Base-by-base conservation (phyloP, 2,329 filamentous ascomycete genomes). In the Akanthomyces uredinophilus region DNA sequence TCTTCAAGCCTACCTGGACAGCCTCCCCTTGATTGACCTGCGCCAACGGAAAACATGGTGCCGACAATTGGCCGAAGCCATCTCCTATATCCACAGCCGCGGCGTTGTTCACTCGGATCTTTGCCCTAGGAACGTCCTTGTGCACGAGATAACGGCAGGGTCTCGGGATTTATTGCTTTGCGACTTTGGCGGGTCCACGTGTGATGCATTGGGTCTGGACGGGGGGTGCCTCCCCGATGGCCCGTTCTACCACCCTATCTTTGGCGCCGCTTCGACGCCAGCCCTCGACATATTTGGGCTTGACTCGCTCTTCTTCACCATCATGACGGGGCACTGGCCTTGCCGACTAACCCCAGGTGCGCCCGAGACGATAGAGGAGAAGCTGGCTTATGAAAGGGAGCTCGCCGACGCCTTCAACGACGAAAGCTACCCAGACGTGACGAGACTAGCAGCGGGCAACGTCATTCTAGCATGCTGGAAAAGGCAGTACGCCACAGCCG, bases 71-170 rank as follows among this genome's bases (percentile, higher is more conserved):
- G 67, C 68, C 27, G 70, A 73, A 65, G 66, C 69, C 20, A 63
- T 74, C 58, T 63, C 63, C 43, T 70, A 67, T 61, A 68, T 73
- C 22, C 70, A 74, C 59, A 53, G 62, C 57, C 66, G 65, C 20
- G 71, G 70, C 27, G 68, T 75, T 10, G 69, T 74, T 41, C 70
- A 73, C 64, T 73, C 70, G 16, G 72, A 75, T 65, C 67, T 74
- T 27, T 69, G 69, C 32, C 70, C 70, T 47, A 64, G 68, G 24
- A 73, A 73, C 53, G 67, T 71, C 44, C 67, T 75, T 20, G 66
- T 75, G 27, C 68, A 75, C 63, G 65, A 61, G 39, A 68, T 65
- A 32, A 55, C 54, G 22, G 29, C 59, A 39, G 63, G 61, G 41
- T 66, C 67, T 53, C 65, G 68, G 46, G 67, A 73, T 65, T 60